Conservation (phyloP, 2,329 filamentous ascomycete genomes). For the Aspergillus tanneri region DNA sequence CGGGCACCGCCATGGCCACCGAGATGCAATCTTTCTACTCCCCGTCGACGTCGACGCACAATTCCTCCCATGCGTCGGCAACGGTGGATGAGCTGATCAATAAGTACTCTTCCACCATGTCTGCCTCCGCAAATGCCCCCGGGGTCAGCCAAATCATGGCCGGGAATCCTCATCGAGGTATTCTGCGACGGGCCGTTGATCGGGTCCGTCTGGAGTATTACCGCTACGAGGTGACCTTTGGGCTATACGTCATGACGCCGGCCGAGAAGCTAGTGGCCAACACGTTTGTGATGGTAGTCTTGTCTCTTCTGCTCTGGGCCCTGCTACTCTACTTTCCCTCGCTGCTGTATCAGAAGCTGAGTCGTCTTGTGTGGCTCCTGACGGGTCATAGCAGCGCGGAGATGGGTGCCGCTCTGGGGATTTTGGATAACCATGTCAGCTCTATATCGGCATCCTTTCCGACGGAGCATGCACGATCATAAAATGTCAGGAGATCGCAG, state of each 20-base stretch:
- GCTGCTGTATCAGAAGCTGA: constrained; percentile 38
- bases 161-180: constrained; percentile 22
- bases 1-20: constrained; percentile 27
- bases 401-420: constrained; percentile 28
- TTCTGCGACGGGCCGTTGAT: constrained; percentile 32
- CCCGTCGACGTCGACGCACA: constrained; percentile 28
- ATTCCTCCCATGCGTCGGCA: constrained; percentile 31
- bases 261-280: constrained; percentile 46
- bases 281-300: constrained; percentile 37
- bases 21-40: constrained; percentile 39
- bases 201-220: constrained; percentile 45
- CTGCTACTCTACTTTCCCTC: constrained; percentile 39
- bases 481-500: no score
- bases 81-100: constrained; percentile 36
- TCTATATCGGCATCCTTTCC: constrained; percentile 17
- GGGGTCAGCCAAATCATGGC: constrained; percentile 14
- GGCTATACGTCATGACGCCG: constrained; percentile 45
- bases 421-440: constrained; percentile 26
- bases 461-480: constrained; percentile 14
- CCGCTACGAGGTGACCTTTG: constrained; percentile 49
- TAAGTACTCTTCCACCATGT: constrained; percentile 34
- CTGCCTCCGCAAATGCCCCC: constrained; percentile 12
- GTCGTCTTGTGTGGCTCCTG: constrained; percentile 38
- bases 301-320: constrained; percentile 39
- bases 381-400: constrained; percentile 37